phyloP scores from a whole-genome alignment of 495 filamentous ascomycete species.

The Bathelium albidoporum region DNA sequence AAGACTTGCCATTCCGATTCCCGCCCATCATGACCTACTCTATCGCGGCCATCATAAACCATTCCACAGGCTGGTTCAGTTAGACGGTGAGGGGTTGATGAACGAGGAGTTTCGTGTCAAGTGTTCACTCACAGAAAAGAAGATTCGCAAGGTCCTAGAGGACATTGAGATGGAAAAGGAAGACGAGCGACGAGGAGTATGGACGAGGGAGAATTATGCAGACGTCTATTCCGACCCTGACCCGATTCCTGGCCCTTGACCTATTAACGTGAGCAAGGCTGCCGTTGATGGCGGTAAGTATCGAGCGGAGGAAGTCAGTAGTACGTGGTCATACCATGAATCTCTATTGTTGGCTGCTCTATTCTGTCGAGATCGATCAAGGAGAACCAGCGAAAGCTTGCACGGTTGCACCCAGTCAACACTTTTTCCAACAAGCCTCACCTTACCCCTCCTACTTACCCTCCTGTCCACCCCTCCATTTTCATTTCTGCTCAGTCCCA shows the following conservation, averaged over 20 bases:
- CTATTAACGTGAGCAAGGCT: background rate
- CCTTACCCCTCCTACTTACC: too few species aligned
- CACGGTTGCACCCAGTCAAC: background rate
- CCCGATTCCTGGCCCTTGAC: background rate
- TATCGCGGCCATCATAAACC: background rate
- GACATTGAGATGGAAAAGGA: slow-evolving; percentile 1
- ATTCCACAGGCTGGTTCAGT: background rate
- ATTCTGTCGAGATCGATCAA: background rate
- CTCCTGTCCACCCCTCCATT: too few species aligned
- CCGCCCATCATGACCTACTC: background rate
- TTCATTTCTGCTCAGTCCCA: too few species aligned
- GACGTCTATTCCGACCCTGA: background rate
- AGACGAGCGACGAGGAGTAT: background rate
- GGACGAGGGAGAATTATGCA: slow-evolving; percentile 1
- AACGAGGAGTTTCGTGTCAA: background rate
- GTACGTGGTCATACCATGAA: background rate
- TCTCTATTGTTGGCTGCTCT: background rate
- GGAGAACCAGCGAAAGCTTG: background rate
- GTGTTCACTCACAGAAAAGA: background rate
- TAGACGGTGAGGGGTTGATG: background rate
- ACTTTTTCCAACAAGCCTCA: background rate
- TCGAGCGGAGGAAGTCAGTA: background rate
- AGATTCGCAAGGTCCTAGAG: slow-evolving; percentile 1
- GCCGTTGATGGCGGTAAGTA: background rate
- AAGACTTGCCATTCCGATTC: background rate